Conservation (phyloP, 805 yeast species). For the Scheffersomyces coipomensis region DNA sequence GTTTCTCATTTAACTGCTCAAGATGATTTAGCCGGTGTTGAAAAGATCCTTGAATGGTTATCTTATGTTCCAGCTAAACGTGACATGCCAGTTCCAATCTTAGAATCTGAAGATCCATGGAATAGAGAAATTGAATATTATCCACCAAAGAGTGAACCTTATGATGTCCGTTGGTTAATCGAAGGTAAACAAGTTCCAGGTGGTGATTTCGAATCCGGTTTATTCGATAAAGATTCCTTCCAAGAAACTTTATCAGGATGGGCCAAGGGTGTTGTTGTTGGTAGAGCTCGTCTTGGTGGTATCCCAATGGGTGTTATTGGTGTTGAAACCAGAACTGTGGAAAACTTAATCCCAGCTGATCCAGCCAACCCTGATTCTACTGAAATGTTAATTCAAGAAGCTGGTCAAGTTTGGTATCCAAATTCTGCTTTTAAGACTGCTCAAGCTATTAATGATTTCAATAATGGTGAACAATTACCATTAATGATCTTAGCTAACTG, state of each 20-base stretch:
- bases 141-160: slow-evolving; percentile 71
- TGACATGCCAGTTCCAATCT: slow-evolving; percentile 85
- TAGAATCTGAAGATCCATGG: slow-evolving; percentile 84
- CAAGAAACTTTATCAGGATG: slow-evolving; percentile 96
- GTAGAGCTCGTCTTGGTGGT: slow-evolving; percentile 98
- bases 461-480: slow-evolving; percentile 97
- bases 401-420: slow-evolving; percentile 99
- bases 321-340: slow-evolving; percentile 89
- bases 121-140: slow-evolving; percentile 84
- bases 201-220: slow-evolving; percentile 77
- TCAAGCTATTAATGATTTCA: slow-evolving; percentile 96
- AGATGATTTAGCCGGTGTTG: slow-evolving; percentile 95
- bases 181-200: slow-evolving; percentile 72
- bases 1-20: slow-evolving; percentile 96
- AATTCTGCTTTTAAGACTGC: slow-evolving; percentile 99
- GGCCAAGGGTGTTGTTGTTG: slow-evolving; percentile 98
- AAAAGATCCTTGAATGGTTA: slow-evolving; percentile 92
- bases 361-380: slow-evolving; percentile 97
- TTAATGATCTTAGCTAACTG: slow-evolving; percentile 97
- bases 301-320: slow-evolving; percentile 98
- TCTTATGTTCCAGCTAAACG: slow-evolving; percentile 92
- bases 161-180: slow-evolving; percentile 94
- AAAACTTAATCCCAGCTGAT: slow-evolving; percentile 92
- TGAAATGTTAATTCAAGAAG: slow-evolving; percentile 84
- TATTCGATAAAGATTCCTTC: slow-evolving; percentile 91